Conservation (phyloP, 345 rosid genomes). For the Xanthoceras sorbifolium region DNA sequence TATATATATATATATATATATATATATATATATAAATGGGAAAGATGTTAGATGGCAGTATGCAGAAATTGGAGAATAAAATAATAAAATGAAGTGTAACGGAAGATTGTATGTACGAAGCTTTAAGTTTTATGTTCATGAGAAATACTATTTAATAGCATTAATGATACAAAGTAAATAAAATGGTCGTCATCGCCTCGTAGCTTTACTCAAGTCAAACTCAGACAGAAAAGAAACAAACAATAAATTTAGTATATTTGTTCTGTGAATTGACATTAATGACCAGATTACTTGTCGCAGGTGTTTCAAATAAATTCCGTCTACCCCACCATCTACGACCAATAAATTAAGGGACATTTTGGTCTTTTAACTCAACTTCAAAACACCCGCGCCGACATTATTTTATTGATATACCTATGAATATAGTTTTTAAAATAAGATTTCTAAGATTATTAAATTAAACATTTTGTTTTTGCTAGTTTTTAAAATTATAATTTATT, state of each 20-base stretch:
- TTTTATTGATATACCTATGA: neutral
- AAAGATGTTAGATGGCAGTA: constrained; percentile 35
- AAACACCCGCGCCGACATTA: neutral
- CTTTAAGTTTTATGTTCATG: constrained; percentile 26
- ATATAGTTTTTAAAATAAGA: neutral
- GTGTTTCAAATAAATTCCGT: neutral
- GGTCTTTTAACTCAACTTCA: neutral
- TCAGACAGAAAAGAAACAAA: neutral
- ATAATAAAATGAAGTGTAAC: neutral
- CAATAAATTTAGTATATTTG: constrained; percentile 1
- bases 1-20: no score
- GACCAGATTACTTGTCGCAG: neutral
- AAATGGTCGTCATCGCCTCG: constrained; percentile 15
- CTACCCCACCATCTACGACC: neutral
- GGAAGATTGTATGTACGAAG: constrained; percentile 9
- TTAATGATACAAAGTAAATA: constrained; percentile 29
- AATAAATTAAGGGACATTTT: neutral
- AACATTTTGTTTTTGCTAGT: no score
- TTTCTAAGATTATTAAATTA: no score
- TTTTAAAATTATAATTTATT: neutral
- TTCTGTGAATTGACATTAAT: neutral
- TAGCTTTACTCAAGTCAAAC: constrained; percentile 36
- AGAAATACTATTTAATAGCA: constrained; percentile 19
- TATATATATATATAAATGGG: no score
- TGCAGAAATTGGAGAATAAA: constrained; percentile 16